Evolutionary conservation across 768 basidiomycete genomes (phyloP), one percentile per base, ranked within the genome.

Genomic region (Cyclocybe cylindracea): DNA sequence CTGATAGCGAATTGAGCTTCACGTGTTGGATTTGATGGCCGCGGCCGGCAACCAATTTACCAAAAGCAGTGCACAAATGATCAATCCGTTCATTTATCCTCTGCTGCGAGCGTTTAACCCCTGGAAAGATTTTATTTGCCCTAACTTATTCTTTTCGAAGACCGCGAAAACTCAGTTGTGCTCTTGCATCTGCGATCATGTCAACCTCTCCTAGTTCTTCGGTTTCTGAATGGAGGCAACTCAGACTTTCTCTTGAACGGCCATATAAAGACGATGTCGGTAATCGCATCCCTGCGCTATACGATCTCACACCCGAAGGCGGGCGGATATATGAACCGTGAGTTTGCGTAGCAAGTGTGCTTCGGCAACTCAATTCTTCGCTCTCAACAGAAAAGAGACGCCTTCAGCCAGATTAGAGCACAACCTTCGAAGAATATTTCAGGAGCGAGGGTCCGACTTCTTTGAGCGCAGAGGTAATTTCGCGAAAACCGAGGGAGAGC

Each of bases 231-330:
- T 87, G 84, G 80, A 84, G 79, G 61, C 77, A 77, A 55, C 71
- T 85, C 35, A 85, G 70, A 53, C 70, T 92, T 8, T 85, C 89
- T 1, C 76, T 94, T 32, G 91, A 94, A 63, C 75, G 83, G 36
- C 89, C 88, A 0, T 91, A 91, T 72, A 91, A 86, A 66, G 86
- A 91, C 61, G 90, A 93, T 57, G 68, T 78, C 35, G 89, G 87
- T 7, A 72, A 79, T 40, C 75, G 62, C 7, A 80, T 92, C 29
- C 86, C 82, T 19, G 72, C 75, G 5, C 69, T 93, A 29, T 69
- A 78, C 24, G 90, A 94, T 61, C 88, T 94, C 48, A 77, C 79
- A 6, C 74, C 79, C 19, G 85, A 89, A 39, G 88, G 90, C 36
- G 77, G 83, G 55, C 79, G 81, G 46, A 70, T 87, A 42, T 84